Conservation (phyloP, 1,284 basidiomycete genomes). For the Cryptococcus sp. region DNA sequence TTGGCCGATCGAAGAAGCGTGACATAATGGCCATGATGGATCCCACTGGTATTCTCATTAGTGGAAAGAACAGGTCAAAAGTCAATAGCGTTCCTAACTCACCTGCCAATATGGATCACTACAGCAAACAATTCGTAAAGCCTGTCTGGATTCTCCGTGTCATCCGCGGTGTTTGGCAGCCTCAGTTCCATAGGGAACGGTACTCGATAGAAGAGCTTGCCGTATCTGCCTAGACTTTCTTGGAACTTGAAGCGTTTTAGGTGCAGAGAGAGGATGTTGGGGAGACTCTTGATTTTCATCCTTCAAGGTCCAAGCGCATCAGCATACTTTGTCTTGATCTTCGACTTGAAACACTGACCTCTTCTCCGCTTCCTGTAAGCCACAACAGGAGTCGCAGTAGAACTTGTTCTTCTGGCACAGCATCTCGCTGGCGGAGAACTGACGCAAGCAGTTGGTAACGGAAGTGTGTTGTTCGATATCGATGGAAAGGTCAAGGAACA, state of each 20-base stretch:
- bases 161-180: slow-evolving; percentile 95
- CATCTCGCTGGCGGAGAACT: slow-evolving; percentile 98
- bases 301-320: too few species aligned
- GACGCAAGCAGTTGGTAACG: slow-evolving; percentile 88
- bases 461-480: slow-evolving; percentile 98
- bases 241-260: slow-evolving; percentile 98
- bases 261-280: slow-evolving; percentile 91
- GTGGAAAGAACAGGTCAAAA: not conserved
- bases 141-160: slow-evolving; percentile 78
- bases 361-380: slow-evolving; percentile 96
- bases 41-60: slow-evolving; percentile 63
- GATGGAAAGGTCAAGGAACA: slow-evolving; percentile 94
- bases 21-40: slow-evolving; percentile 96
- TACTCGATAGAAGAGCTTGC: slow-evolving; percentile 94
- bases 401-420: slow-evolving; percentile 97
- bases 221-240: slow-evolving; percentile 80
- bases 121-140: slow-evolving; percentile 93
- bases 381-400: slow-evolving; percentile 95
- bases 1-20: slow-evolving; percentile 85
- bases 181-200: slow-evolving; percentile 93
- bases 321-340: too few species aligned
- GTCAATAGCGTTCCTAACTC: slow-evolving; percentile 54
- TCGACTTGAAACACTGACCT: slow-evolving; percentile 59
- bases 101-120: slow-evolving; percentile 97
- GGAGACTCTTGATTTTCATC: slow-evolving; percentile 96